These are phyloP conservation scores for Domatiomyces globalis DNA, from an alignment of 2,329 filamentous ascomycete genomes.

Conservation along the genomic window DNA sequence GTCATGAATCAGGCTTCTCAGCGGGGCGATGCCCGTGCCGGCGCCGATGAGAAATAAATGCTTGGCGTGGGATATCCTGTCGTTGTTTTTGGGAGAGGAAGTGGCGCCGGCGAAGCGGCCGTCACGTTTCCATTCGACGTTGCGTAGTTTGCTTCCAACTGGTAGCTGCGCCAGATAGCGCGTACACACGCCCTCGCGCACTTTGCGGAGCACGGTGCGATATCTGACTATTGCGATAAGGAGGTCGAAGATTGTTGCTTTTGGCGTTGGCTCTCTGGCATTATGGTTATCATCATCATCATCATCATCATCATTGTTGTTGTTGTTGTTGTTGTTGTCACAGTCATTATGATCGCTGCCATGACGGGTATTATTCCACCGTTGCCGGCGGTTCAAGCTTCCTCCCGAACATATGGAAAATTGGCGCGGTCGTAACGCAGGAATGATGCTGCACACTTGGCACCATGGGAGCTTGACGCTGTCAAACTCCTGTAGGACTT, in stretches of 20 bases:
- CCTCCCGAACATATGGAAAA: constrained; percentile 83
- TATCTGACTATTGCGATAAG: constrained; percentile 84
- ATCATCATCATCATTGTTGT: neutral
- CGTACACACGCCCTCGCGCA: constrained; percentile 78
- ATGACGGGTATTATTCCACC: constrained; percentile 1
- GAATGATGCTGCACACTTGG: constrained; percentile 58
- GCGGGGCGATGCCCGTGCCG: constrained; percentile 22
- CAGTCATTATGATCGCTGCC: neutral
- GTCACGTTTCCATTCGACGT: constrained; percentile 30
- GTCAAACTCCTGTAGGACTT: constrained; percentile 82
- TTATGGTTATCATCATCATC: too few species aligned
- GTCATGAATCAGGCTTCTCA: constrained; percentile 38
- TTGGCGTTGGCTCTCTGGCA: neutral
- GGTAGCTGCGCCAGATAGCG: constrained; percentile 60
- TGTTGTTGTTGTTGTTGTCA: neutral
- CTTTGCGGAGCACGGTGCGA: constrained; percentile 69
- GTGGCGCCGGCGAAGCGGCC: constrained; percentile 9
- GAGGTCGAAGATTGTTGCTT: constrained; percentile 45
- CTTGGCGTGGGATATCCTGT: constrained; percentile 1
- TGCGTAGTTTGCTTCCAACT: constrained; percentile 41
- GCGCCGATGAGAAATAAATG: constrained; percentile 39
- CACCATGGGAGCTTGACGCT: constrained; percentile 68
- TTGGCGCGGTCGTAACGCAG: constrained; percentile 70
- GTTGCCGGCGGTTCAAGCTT: constrained; percentile 23
- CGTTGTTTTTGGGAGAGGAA: neutral